Evolutionary conservation across 2,329 filamentous ascomycete genomes (phyloP).

Genomic region (Teratosphaeria pseudoeucalypti): DNA sequence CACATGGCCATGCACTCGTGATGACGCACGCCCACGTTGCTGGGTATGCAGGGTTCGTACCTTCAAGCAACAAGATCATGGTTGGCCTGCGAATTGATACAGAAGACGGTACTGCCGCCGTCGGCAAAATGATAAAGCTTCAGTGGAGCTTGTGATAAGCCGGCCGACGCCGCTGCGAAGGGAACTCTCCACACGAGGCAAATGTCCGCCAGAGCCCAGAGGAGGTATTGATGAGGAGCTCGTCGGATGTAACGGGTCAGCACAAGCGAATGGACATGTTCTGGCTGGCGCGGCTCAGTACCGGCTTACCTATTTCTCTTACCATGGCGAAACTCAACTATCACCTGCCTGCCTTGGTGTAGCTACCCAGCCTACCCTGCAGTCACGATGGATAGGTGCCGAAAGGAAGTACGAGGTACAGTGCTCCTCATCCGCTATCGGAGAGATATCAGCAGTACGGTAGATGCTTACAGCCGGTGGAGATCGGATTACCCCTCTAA

Average conservation of each 20-base stretch:
- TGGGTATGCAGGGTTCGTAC: constrained; percentile 5
- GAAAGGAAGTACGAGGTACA: not conserved
- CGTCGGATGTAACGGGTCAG: not conserved
- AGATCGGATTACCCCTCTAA: not conserved
- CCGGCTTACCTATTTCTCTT: not conserved
- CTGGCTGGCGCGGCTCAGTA: not conserved
- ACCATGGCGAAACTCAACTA: not conserved
- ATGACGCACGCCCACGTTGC: not conserved
- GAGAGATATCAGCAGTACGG: not conserved
- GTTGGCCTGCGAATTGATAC: not conserved
- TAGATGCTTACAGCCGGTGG: not conserved
- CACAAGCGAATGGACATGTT: too few species aligned
- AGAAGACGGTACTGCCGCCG: not conserved
- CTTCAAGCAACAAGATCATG: not conserved
- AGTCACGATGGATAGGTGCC: not conserved
- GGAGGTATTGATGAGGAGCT: not conserved
- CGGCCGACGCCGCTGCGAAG: not conserved
- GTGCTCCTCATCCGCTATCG: not conserved
- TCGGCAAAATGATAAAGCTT: not conserved
- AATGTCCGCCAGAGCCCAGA: not conserved
- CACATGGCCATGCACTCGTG: not conserved
- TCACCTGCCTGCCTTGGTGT: not conserved
- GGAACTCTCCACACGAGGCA: not conserved
- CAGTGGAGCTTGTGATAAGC: not conserved
- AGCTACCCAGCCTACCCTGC: not conserved